Conservation (phyloP, 805 yeast genomes). For the Wickerhamiella cacticola region DNA sequence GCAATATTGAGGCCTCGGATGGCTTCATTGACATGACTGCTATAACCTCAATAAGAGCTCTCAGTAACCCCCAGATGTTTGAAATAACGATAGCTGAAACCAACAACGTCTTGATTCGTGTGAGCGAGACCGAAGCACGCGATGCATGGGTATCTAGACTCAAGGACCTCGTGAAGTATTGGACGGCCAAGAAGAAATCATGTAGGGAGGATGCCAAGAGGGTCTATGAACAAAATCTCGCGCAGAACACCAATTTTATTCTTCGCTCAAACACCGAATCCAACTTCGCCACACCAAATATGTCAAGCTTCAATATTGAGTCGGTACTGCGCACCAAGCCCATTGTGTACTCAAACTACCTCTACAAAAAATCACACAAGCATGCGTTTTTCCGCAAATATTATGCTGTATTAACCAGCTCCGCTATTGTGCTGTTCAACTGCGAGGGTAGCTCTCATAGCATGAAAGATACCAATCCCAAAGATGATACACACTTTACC, state of each 20-base stretch:
- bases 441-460: constrained; percentile 36
- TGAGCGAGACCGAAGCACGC: constrained; percentile 25
- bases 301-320: constrained; percentile 1
- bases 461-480: too few relatives aligned
- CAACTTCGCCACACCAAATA: background rate
- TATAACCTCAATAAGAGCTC: constrained; percentile 37
- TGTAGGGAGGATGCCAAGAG: constrained; percentile 27
- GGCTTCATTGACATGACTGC: constrained; percentile 50
- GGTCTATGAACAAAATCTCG: background rate
- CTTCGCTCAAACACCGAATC: constrained; percentile 4
- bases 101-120: constrained; percentile 11
- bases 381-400: constrained; percentile 52
- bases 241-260: constrained; percentile 10
- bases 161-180: constrained; percentile 37
- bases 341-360: constrained; percentile 49
- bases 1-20: constrained; percentile 44
- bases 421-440: constrained; percentile 48
- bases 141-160: constrained; percentile 58
- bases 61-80: constrained; percentile 18
- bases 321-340: constrained; percentile 20
- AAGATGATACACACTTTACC: constrained; percentile 36
- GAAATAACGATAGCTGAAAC: constrained; percentile 23
- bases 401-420: constrained; percentile 58
- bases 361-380: constrained; percentile 59
- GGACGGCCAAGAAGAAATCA: constrained; percentile 40